Base-by-base conservation (phyloP, 768 basidiomycete species). In the Phlebiopsis gigantea region DNA sequence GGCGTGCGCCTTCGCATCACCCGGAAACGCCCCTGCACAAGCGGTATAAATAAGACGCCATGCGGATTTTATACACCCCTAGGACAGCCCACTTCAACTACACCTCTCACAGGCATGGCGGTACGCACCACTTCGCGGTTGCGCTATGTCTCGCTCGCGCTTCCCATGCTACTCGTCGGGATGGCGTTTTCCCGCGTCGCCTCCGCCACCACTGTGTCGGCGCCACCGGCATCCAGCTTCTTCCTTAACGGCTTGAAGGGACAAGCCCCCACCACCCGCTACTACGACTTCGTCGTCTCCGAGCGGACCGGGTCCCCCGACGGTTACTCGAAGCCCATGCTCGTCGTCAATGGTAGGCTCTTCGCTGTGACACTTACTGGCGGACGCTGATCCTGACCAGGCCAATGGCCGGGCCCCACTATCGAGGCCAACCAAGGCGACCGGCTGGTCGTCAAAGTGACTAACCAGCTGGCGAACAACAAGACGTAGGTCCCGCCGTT, bases 311-410 rank as follows among this genome's bases (percentile, higher is more conserved):
- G 74, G 1, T 66, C 76, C 0, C 77, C 75, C 1, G 76, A 79
- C 58, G 78, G 74, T 44, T 67, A 72, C 30, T 61, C 72, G 45
- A 71, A 73, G 43, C 63, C 64, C 1, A 76, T 79, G 75, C 65
- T 79, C 3, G 78, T 78, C 44, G 77, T 80, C 25, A 80, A 80
- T 26, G 74, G 78, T 70, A 42, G 30, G 19, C 22, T 4, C 47
- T 14, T 17, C 46, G 22, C 48, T 9, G 21, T 56, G 29, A 1
- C 26, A 17, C n/a, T n/a, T 22, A 24, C 24, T 19, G 4, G 2
- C 31, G 47, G 6, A 15, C 15, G 10, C 10, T 31, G 24, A 49
- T 15, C 28, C 10, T 46, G 12, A 19, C 24, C 45, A 70, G 70
- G 68, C 17, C 61, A 67, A 46, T 75, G 62, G 34, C 73, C 74